Evolutionary conservation across 2,329 filamentous ascomycete species (phyloP).

Genomic region (Colletotrichum echinochloae): DNA sequence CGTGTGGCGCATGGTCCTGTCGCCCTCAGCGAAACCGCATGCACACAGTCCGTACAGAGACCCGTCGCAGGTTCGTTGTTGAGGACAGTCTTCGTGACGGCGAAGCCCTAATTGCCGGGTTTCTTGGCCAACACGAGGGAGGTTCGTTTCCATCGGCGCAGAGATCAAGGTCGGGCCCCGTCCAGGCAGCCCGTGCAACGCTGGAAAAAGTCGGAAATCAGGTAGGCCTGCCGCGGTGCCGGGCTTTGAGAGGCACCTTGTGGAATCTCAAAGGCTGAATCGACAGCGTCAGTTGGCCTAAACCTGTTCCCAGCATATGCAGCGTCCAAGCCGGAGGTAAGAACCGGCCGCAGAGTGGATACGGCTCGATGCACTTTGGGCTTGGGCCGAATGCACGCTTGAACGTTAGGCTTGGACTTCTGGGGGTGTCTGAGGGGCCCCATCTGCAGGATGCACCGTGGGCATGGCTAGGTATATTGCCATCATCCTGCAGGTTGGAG

Average conservation of each 20-base stretch:
- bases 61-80: not conserved
- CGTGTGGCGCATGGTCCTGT: constrained; percentile 36
- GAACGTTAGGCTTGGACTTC: constrained; percentile 37
- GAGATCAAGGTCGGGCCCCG: constrained; percentile 28
- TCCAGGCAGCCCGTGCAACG: constrained; percentile 36
- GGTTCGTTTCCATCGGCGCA: constrained; percentile 13
- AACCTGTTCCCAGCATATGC: constrained; percentile 39
- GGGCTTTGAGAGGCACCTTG: not conserved
- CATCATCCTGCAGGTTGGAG: constrained; percentile 34
- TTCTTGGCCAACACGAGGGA: not conserved
- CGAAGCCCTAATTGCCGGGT: not conserved
- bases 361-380: constrained; percentile 31
- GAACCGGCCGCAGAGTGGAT: constrained; percentile 36
- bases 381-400: constrained; percentile 34
- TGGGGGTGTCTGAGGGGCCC: constrained; percentile 11
- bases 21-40: constrained; percentile 8
- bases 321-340: constrained; percentile 27
- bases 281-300: constrained; percentile 30
- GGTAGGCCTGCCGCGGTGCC: constrained; percentile 28
- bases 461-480: constrained; percentile 24
- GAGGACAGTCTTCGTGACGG: not conserved
- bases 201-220: constrained; percentile 3
- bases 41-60: not conserved
- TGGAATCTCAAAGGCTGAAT: constrained; percentile 12
- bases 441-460: constrained; percentile 31